A percentile compares a stretch with the other conserved stretches of the same genome.
Conservation (phyloP, 2,329 filamentous ascomycete species). For the Ascochyta pisi region DNA sequence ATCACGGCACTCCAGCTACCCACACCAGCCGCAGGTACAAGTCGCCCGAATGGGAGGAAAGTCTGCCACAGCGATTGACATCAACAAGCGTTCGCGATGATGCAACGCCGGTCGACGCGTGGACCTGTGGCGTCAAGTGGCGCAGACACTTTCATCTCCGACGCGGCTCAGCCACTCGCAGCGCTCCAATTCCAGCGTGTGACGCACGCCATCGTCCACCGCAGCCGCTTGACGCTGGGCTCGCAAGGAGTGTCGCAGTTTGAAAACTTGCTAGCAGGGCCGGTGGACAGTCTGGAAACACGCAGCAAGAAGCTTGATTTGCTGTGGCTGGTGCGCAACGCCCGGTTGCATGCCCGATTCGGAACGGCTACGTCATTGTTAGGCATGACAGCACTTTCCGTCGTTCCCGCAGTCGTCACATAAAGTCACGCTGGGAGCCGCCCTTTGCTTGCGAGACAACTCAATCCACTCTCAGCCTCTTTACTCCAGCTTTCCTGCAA, state of each 20-base stretch:
- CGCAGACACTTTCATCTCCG: not conserved
- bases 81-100: conserved; percentile 18
- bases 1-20: conserved; percentile 1
- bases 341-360: not conserved
- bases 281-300: not conserved
- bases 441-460: conserved; percentile 16
- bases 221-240: conserved; percentile 5
- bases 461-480: conserved; percentile 3
- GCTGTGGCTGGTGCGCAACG: not conserved
- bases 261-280: conserved; percentile 8
- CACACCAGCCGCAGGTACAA: conserved; percentile 2
- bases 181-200: conserved; percentile 1
- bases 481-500: not conserved
- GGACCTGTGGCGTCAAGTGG: conserved; percentile 8
- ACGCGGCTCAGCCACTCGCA: not conserved
- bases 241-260: not conserved
- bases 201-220: conserved; percentile 5
- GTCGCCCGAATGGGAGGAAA: not conserved
- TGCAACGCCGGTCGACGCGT: conserved; percentile 16
- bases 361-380: conserved; percentile 23
- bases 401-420: conserved; percentile 28
- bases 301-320: not conserved
- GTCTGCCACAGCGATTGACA: conserved; percentile 7
- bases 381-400: conserved; percentile 16
- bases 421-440: conserved; percentile 31